Evolutionary conservation across 2,329 filamentous ascomycete genomes (phyloP), one percentile per base, ranked within the genome.

Genomic region (Lasiodiplodia sp.): DNA sequence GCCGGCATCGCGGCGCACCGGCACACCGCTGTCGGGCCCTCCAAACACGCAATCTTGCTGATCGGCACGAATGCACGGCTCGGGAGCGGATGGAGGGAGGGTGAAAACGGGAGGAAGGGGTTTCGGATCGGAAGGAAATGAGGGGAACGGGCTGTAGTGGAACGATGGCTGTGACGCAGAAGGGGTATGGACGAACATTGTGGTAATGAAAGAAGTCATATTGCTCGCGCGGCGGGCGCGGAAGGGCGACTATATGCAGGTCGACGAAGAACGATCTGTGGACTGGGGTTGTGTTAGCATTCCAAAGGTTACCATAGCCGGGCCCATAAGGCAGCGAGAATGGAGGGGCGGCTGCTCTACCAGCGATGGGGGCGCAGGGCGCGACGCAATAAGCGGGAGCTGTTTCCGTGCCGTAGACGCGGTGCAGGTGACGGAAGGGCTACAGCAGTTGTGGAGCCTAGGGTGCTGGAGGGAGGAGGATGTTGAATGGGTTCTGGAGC

Each of bases 141-240:
- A 75, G 67, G 75, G 74, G 70, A 75, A 79, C 69, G 74, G 69
- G 71, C 71, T 75, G 73, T 75, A 78, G 69, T 69, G 69, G 71
- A 74, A 72, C 72, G 72, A 78, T 75, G 69, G 70, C 68, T 65
- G 65, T 73, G 73, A 66, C 75, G 80, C 79, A 63, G 71, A 70
- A 70, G 76, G 72, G 71, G 75, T 75, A 23, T 68, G 44, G 72
- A 92, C 90, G 83, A 85, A 93, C 91, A 93, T 92, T 79, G 92
- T 94, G 74, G 90, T 92, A 78, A 94, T 91, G 83, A 94, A 92
- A 73, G 91, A 91, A 78, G 90, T 87, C 91, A 93, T 93, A 74
- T 47, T 76, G 84, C 37, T 34, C 40, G 65, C 40, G 47, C 53
- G 65, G 44, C 53, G 65, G 65, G 56, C 53, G 40, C 65, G 44